Base-by-base conservation (phyloP, 2,329 filamentous ascomycete genomes). In the Diaporthe helianthi region DNA sequence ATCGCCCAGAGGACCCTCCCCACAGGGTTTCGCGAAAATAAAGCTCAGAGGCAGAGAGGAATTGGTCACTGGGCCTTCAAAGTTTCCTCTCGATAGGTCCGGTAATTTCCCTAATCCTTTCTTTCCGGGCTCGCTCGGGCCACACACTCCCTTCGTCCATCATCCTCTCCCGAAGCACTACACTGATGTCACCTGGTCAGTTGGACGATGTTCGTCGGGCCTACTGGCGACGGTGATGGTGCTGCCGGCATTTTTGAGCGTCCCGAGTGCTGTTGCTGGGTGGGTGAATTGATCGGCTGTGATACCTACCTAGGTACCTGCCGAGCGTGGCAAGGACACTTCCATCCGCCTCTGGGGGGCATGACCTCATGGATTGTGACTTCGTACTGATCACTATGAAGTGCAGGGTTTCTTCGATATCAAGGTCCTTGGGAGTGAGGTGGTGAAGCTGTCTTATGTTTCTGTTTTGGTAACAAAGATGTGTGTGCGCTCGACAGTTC, bases 211-310 rank as follows among this genome's bases (percentile, higher is more conserved):
- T 31, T 63, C 13, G 49, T 63, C 33, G 58, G 58, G 44, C 44
- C 58, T 63, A 63, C 44, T 49, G 58, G 58, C 36, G 58, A n/a
- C 58, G 41, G 36, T 63, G 58, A 47, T 49, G 58, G 36, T 47
- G 55, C 19, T 47, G 41, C 55, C 38, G 6, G 41, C 26, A 19
- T 61, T 41, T 44, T 61, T 3, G 41, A 24, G 58, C 36, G 58
- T 19, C 26, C 41, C 24, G 7, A 13, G 26, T 33, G 29, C n/a
- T 61, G 26, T 29, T 61, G 41, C 29, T 49, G 29, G 29, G 26
- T 17, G 10, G 26, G 6, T 19, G 3, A 41, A 31, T 46, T 6
- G 19, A 31, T 31, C 19, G 10, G 19, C 41, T 26, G 26, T 44
- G 29, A 44, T 33, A 24, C 17, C 26, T 26, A 2, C 41, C 41